phyloP scores from a whole-genome alignment of 2,329 filamentous ascomycete species.

The Ophidiomyces ophidiicola region DNA sequence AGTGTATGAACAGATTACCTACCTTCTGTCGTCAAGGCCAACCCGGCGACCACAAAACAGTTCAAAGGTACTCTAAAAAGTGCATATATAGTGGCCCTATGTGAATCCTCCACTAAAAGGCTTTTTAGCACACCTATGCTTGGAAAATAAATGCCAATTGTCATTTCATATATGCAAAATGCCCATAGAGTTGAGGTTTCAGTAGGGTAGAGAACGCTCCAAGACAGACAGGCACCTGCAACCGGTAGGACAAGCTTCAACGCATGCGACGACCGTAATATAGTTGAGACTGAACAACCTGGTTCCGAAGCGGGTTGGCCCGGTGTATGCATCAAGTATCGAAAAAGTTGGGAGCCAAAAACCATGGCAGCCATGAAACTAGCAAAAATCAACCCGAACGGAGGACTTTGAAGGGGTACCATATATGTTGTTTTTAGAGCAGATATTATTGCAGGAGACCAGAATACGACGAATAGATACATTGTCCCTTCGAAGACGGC shows the following conservation, averaged over 20 bases:
- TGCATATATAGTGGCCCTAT: conserved; percentile 45
- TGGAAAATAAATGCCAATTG: conserved; percentile 48
- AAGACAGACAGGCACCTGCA: conserved; percentile 30
- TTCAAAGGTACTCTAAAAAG: conserved; percentile 49
- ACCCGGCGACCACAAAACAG: conserved; percentile 42
- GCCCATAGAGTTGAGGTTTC: conserved; percentile 42
- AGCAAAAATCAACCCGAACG: conserved; percentile 36
- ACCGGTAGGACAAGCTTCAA: conserved; percentile 31
- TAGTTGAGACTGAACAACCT: conserved; percentile 17
- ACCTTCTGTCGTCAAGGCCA: conserved; percentile 38
- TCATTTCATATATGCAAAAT: conserved; percentile 47
- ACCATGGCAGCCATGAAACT: conserved; percentile 48
- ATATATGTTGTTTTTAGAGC: conserved; percentile 21
- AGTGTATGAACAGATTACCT: conserved; percentile 1
- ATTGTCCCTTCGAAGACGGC: conserved; percentile 47
- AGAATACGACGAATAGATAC: conserved; percentile 54
- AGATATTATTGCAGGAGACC: conserved; percentile 44
- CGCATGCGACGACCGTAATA: conserved; percentile 25
- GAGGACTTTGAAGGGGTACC: conserved; percentile 15
- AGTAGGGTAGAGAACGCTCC: conserved; percentile 29
- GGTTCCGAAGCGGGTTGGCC: background rate
- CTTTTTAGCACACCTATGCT: conserved; percentile 46
- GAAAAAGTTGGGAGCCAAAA: conserved; percentile 46
- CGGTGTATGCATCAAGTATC: conserved; percentile 21
- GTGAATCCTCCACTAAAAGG: conserved; percentile 42